phyloP scores from a whole-genome alignment of 2,329 filamentous ascomycete species.

The Hortaea sp. region DNA sequence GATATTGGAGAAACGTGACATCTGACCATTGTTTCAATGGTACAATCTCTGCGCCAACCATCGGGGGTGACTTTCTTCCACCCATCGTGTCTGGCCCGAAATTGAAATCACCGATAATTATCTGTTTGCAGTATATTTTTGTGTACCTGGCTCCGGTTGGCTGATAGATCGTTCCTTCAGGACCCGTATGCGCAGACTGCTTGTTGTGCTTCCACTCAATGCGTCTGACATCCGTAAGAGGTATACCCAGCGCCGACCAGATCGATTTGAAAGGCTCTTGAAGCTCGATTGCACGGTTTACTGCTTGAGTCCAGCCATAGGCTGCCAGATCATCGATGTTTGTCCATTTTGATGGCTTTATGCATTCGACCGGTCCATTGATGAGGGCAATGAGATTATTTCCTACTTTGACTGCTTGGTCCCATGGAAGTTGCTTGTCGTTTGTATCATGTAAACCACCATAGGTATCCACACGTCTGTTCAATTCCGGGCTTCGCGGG shows the following conservation, averaged over 20 bases:
- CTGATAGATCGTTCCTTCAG: background rate
- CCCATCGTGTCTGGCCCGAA: constrained; percentile 1
- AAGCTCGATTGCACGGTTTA: background rate
- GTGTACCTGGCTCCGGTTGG: background rate
- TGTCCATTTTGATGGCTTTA: background rate
- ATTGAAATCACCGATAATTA: background rate
- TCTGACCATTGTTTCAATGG: constrained; percentile 6
- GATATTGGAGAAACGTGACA: constrained; percentile 8
- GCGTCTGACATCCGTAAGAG: background rate
- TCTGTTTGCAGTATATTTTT: background rate
- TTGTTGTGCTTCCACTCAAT: background rate
- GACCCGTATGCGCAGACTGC: background rate
- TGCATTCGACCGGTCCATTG: background rate
- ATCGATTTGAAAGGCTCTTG: background rate
- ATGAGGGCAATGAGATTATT: background rate
- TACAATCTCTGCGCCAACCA: constrained; percentile 3
- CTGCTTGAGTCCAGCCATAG: background rate
- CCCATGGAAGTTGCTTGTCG: background rate
- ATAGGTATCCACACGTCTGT: too few species aligned
- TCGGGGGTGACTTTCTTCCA: background rate
- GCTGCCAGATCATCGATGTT: background rate
- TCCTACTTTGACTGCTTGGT: background rate
- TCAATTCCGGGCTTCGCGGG: too few species aligned
- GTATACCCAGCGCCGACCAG: background rate
- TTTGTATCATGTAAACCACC: background rate